phyloP scores from a whole-genome alignment of 78 protist genomes.

The Emiliania huxleyi region DNA sequence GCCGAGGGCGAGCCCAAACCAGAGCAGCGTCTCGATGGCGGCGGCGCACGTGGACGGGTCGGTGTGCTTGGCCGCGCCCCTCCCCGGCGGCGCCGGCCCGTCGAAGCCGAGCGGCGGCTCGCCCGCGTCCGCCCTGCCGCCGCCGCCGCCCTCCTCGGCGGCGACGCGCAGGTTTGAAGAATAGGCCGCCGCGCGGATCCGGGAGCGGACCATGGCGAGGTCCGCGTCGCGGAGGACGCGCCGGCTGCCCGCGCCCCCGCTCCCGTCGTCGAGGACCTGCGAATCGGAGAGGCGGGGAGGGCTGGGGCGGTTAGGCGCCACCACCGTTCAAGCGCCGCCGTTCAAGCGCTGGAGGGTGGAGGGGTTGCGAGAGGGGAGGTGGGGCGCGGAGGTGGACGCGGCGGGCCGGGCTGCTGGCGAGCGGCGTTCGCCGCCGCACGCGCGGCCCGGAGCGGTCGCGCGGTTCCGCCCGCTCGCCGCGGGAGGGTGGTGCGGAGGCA shows the following conservation, averaged over 20 bases:
- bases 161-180: background rate
- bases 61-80: background rate
- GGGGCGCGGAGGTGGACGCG: too few species aligned
- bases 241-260: background rate
- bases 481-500: too few species aligned
- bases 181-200: background rate
- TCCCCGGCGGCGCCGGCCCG: background rate
- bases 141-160: background rate
- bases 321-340: too few species aligned
- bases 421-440: too few species aligned
- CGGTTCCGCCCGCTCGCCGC: too few species aligned
- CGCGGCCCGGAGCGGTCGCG: too few species aligned
- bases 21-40: background rate
- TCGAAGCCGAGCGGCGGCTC: background rate
- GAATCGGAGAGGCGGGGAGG: too few species aligned
- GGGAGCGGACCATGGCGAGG: background rate
- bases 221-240: background rate
- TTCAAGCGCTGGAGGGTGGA: too few species aligned
- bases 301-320: too few species aligned
- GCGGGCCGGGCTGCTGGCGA: too few species aligned
- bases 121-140: background rate
- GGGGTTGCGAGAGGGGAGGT: too few species aligned
- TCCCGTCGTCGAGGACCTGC: background rate
- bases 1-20: background rate
- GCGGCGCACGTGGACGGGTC: constrained; percentile 5